These are phyloP conservation scores for Areca catechu DNA, from an alignment of 176 grass and related monocot species.

Conservation along the genomic window DNA sequence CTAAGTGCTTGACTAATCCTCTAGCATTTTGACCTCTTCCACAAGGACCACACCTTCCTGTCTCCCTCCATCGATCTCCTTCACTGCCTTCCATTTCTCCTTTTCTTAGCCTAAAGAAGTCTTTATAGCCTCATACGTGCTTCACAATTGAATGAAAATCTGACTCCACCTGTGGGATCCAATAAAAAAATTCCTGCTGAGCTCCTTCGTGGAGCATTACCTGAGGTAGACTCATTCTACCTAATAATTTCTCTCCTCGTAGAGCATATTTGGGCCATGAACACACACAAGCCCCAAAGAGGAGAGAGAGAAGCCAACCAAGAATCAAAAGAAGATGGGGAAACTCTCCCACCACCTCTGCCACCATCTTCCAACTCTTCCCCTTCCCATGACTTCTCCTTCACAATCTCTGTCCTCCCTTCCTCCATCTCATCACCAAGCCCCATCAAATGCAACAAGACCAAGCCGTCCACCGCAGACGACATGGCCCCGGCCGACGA, in stretches of 20 bases:
- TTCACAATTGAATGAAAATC: too few species aligned
- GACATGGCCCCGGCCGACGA: conserved; percentile 5
- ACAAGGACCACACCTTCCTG: too few species aligned
- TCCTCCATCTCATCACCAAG: neutral
- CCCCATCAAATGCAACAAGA: neutral
- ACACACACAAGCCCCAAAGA: conserved; percentile 23
- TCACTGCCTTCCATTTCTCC: conserved; percentile 5
- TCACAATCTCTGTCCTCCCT: conserved; percentile 30
- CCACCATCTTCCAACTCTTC: conserved; percentile 19
- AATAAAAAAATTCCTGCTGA: too few species aligned
- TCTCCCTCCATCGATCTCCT: neutral
- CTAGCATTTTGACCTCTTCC: too few species aligned
- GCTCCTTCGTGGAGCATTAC: too few species aligned
- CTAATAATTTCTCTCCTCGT: too few species aligned
- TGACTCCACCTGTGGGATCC: too few species aligned
- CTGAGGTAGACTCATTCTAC: too few species aligned
- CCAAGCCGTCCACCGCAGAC: neutral
- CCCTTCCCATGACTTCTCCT: conserved; percentile 46
- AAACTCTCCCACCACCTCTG: conserved; percentile 9
- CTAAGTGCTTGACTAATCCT: too few species aligned
- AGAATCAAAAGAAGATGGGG: conserved; percentile 12
- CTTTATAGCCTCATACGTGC: too few species aligned
- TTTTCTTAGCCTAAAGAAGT: neutral
- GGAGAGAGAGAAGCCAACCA: conserved; percentile 12
- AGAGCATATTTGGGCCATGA: conserved; percentile 21